Conservation (phyloP, 2,329 filamentous ascomycete species). For the Parasarocladium wereldwijsianum region DNA sequence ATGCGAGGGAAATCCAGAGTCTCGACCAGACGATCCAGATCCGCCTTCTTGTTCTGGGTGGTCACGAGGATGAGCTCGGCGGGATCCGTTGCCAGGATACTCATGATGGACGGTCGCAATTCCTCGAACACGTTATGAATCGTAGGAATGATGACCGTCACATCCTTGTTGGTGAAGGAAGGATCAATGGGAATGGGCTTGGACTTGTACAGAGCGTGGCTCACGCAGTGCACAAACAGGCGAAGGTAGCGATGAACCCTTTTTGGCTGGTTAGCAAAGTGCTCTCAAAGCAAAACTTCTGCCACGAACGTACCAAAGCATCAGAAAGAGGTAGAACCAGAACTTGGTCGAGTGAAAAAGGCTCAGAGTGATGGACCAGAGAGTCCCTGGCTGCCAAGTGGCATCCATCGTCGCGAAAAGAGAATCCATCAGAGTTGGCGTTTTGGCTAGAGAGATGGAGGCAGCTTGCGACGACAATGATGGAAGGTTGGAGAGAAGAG, state of each 20-base stretch:
- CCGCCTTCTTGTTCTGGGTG: constrained; percentile 62
- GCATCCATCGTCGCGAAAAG: background rate
- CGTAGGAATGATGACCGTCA: constrained; percentile 87
- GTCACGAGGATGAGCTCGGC: constrained; percentile 73
- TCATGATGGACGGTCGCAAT: constrained; percentile 65
- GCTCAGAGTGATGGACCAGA: background rate
- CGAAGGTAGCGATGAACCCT: constrained; percentile 83
- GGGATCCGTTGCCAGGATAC: constrained; percentile 56
- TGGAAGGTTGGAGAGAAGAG: background rate
- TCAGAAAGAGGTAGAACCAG: constrained; percentile 3
- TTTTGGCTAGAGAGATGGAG: background rate
- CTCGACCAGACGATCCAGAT: constrained; percentile 50
- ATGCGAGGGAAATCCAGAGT: constrained; percentile 47
- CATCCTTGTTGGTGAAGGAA: constrained; percentile 65
- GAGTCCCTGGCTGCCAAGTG: background rate
- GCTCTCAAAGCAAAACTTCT: background rate
- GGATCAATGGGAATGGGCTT: constrained; percentile 71
- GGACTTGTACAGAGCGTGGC: constrained; percentile 77
- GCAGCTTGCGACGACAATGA: background rate
- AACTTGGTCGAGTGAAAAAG: constrained; percentile 1
- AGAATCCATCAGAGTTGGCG: too few relatives aligned
- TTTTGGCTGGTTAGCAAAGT: constrained; percentile 8
- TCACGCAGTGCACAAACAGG: constrained; percentile 69
- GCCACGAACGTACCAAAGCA: constrained; percentile 1
- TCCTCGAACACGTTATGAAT: constrained; percentile 80